These are phyloP conservation scores for Funneliformis caledonium DNA, from an alignment of 371 early-diverging fungal species.

Conservation along the genomic window DNA sequence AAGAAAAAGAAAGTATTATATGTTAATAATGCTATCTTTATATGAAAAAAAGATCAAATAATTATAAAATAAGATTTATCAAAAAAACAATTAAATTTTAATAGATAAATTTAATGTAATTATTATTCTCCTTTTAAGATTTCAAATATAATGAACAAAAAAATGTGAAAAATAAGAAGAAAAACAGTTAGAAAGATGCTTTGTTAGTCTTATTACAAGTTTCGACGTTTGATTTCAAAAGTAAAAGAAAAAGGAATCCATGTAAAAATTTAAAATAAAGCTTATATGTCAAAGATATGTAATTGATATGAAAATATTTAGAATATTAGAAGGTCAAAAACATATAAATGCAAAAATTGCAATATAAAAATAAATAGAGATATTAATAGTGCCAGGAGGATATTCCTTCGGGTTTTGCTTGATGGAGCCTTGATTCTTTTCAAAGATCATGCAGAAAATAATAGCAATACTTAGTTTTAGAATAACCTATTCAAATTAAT, in stretches of 20 bases:
- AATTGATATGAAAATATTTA: conserved; percentile 23
- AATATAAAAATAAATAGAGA: background rate
- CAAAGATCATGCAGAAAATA: too few species aligned
- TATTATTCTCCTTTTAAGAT: background rate
- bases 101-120: background rate
- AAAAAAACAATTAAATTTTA: conserved; percentile 22
- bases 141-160: conserved; percentile 16
- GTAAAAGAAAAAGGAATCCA: background rate
- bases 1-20: background rate
- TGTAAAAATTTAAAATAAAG: conserved; percentile 21
- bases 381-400: background rate
- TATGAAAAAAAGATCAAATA: background rate
- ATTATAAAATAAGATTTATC: background rate
- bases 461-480: too few species aligned
- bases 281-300: conserved; percentile 19
- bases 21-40: background rate
- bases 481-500: too few species aligned
- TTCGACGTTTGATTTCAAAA: conserved; percentile 2
- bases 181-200: conserved; percentile 16
- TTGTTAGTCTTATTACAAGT: background rate
- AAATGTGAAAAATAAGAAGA: conserved; percentile 4
- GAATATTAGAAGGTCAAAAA: conserved; percentile 13
- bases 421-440: background rate
- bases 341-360: conserved; percentile 30
- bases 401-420: background rate